phyloP scores from a whole-genome alignment of 2,329 filamentous ascomycete genomes.

The Colletotrichum sp. region DNA sequence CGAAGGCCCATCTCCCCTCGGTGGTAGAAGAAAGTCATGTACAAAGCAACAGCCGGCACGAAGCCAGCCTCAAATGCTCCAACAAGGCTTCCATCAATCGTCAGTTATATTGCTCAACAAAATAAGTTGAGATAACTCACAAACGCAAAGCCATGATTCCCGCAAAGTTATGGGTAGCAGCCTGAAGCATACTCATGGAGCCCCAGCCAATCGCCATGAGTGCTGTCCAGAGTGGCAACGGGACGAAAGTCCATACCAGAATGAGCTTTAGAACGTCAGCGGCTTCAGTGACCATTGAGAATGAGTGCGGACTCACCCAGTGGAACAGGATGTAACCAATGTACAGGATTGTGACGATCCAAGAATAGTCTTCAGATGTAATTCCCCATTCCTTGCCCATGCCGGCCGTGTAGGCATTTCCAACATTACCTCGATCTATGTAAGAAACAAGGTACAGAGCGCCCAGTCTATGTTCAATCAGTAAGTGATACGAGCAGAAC shows the following conservation, averaged over 20 bases:
- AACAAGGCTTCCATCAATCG: conserved; percentile 22
- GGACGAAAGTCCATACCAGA: conserved; percentile 24
- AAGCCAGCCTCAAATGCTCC: conserved; percentile 51
- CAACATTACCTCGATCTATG: conserved; percentile 8
- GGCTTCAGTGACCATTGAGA: no score
- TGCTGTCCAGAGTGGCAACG: conserved; percentile 21
- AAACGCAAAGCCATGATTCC: conserved; percentile 40
- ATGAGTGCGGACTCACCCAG: neutral
- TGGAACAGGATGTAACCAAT: conserved; percentile 11
- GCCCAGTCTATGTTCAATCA: neutral
- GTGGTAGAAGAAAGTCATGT: conserved; percentile 52
- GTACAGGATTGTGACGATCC: conserved; percentile 8
- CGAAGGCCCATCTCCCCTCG: conserved; percentile 70
- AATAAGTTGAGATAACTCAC: neutral
- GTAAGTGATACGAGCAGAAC: neutral
- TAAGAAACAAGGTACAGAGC: conserved; percentile 1
- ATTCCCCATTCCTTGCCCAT: conserved; percentile 13
- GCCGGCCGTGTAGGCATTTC: conserved; percentile 19
- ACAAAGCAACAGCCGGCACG: conserved; percentile 43
- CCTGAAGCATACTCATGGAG: conserved; percentile 30
- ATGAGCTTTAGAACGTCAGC: neutral
- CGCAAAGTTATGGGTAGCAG: conserved; percentile 35
- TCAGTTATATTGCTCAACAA: conserved; percentile 28
- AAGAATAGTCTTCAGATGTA: conserved; percentile 14
- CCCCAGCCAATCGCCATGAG: conserved; percentile 18